Percentiles rank a stretch among this genome's conserved stretches.
phyloP scores from a whole-genome alignment of 805 yeast species.

The Starmerella davenportii region DNA sequence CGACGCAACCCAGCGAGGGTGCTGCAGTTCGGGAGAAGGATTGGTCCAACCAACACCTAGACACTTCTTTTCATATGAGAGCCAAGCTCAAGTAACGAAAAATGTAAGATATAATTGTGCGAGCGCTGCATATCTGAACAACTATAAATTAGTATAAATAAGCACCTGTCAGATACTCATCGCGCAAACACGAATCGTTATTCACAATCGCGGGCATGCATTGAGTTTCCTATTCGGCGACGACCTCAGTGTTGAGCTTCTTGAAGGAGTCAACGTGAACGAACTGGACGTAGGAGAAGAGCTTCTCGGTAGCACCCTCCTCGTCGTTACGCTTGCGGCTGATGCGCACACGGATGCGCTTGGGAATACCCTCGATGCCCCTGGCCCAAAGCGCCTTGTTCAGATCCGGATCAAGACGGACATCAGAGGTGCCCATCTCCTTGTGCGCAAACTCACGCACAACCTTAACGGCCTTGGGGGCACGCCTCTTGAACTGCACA shows the following conservation, averaged over 20 bases:
- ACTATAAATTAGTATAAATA: background rate
- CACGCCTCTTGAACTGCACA: slow-evolving; percentile 98
- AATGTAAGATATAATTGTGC: no score
- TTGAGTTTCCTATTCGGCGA: slow-evolving; percentile 40
- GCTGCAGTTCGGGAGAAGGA: no score
- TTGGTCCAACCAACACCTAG: no score
- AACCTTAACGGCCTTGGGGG: slow-evolving; percentile 99
- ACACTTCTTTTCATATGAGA: no score
- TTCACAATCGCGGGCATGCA: background rate
- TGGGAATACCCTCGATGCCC: slow-evolving; percentile 98
- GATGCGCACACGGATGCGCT: slow-evolving; percentile 96
- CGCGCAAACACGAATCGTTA: background rate
- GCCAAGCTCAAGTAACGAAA: no score
- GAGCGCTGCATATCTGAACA: background rate
- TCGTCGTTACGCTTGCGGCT: slow-evolving; percentile 99
- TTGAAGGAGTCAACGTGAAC: slow-evolving; percentile 86
- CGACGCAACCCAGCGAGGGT: no score
- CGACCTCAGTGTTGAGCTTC: slow-evolving; percentile 96
- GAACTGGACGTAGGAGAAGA: slow-evolving; percentile 96
- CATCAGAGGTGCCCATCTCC: slow-evolving; percentile 98
- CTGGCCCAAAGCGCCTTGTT: slow-evolving; percentile 98
- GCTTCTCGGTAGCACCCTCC: slow-evolving; percentile 95
- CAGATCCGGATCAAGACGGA: slow-evolving; percentile 96
- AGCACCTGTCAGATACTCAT: background rate
- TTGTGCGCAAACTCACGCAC: slow-evolving; percentile 94